These are phyloP conservation scores for Zanthoxylum bungeanum DNA, from an alignment of 345 rosid genomes.

Conservation along the genomic window DNA sequence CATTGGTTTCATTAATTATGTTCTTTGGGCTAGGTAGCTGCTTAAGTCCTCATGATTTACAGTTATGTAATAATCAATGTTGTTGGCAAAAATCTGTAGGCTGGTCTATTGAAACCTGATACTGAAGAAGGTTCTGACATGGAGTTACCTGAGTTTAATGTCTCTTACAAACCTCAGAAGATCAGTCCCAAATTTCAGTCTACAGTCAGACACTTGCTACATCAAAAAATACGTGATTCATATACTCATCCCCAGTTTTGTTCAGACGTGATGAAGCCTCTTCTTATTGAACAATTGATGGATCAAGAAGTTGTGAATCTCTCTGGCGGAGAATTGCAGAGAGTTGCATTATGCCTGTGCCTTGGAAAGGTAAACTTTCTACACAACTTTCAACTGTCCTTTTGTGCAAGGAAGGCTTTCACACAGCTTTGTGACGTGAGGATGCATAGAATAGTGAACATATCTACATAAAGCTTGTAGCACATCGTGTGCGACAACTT, in stretches of 20 bases:
- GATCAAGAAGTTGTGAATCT: conserved; percentile 95
- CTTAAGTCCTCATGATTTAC: neutral
- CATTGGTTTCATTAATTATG: too few species aligned
- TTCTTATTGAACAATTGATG: conserved; percentile 93
- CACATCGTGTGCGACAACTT: neutral
- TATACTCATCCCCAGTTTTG: conserved; percentile 93
- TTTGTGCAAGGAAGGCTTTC: too few species aligned
- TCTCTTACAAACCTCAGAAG: conserved; percentile 98
- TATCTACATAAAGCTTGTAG: neutral
- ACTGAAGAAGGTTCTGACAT: conserved; percentile 60
- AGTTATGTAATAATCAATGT: conserved; percentile 6
- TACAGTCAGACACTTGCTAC: conserved; percentile 83
- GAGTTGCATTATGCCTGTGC: conserved; percentile 93
- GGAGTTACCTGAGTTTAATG: conserved; percentile 93
- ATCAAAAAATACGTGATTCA: conserved; percentile 85
- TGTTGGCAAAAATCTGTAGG: conserved; percentile 45
- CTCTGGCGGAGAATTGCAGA: conserved; percentile 98
- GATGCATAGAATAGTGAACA: neutral
- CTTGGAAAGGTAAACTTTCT: conserved; percentile 75
- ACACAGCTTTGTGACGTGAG: neutral
- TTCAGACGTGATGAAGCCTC: conserved; percentile 99
- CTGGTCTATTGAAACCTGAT: conserved; percentile 92
- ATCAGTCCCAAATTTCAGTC: conserved; percentile 82
- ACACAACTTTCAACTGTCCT: neutral
- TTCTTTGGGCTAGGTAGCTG: neutral